A percentile compares a stretch with the other conserved stretches of the same genome.
Conservation (phyloP, 2,329 filamentous ascomycete species). For the Orbilia brochopaga region DNA sequence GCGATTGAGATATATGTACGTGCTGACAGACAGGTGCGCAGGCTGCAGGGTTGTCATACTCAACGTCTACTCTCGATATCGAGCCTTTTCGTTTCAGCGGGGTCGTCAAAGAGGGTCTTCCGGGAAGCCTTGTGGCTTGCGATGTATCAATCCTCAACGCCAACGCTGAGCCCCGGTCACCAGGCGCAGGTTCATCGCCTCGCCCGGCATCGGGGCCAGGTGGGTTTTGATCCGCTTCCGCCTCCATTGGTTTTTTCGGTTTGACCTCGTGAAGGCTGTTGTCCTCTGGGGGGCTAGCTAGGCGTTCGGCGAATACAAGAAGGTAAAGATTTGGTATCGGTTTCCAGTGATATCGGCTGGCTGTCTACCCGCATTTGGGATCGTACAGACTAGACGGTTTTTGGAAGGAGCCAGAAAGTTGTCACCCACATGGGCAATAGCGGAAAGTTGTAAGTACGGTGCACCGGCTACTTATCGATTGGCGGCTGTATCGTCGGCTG, state of each 20-base stretch:
- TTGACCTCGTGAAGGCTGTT: slow-evolving; percentile 5
- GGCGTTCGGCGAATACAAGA: slow-evolving; percentile 5
- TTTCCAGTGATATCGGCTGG: slow-evolving; percentile 1
- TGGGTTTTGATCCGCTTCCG: slow-evolving; percentile 19
- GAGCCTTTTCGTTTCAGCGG: slow-evolving; percentile 41
- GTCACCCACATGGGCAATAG: background rate
- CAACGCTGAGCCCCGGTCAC: slow-evolving; percentile 15
- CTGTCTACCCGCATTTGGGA: slow-evolving; percentile 25
- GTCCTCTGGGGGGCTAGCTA: background rate
- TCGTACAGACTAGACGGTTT: slow-evolving; percentile 11
- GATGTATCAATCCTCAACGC: slow-evolving; percentile 34
- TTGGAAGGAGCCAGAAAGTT: background rate
- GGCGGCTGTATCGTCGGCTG: background rate
- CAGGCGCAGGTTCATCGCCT: slow-evolving; percentile 10
- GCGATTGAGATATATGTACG: background rate
- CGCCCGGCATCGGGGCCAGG: slow-evolving; percentile 2
- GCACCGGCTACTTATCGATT: background rate
- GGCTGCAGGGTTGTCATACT: slow-evolving; percentile 20
- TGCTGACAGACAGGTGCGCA: background rate
- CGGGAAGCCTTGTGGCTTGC: slow-evolving; percentile 21
- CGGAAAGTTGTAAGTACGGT: background rate
- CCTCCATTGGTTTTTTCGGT: slow-evolving; percentile 19
- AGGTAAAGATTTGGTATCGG: background rate
- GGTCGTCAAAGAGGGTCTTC: slow-evolving; percentile 25
- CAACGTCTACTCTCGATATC: slow-evolving; percentile 30